These are phyloP conservation scores for Suaeda aralocaspica DNA, from an alignment of 148 eudicot species.

Conservation along the genomic window DNA sequence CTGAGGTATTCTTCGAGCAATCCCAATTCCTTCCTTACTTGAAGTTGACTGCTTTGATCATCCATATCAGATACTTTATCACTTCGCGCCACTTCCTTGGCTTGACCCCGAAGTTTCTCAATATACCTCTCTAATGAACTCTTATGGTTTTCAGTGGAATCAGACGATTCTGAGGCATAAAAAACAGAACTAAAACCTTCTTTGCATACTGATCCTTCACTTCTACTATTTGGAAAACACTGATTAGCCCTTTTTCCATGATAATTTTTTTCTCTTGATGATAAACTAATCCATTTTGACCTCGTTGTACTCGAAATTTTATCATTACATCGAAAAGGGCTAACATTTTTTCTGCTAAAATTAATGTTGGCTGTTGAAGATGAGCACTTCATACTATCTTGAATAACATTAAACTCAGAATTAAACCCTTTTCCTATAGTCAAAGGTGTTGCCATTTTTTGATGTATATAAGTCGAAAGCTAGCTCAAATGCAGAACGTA, in stretches of 20 bases:
- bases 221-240: slow-evolving; percentile 8
- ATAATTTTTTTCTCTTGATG: slow-evolving; percentile 9
- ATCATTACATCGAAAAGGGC: slow-evolving; percentile 1
- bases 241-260: slow-evolving; percentile 4
- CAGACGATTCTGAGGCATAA: slow-evolving; percentile 31
- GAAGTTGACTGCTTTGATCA: slow-evolving; percentile 23
- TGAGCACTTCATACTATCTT: slow-evolving; percentile 18
- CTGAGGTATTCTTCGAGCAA: slow-evolving; percentile 39
- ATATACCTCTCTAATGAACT: slow-evolving; percentile 45
- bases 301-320: background rate
- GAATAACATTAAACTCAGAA: slow-evolving; percentile 21
- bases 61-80: slow-evolving; percentile 12
- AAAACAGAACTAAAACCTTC: slow-evolving; percentile 17
- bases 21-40: slow-evolving; percentile 30
- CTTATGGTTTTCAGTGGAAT: slow-evolving; percentile 40
- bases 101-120: slow-evolving; percentile 33
- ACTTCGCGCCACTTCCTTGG: slow-evolving; percentile 23
- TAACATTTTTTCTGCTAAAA: slow-evolving; percentile 6
- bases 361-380: slow-evolving; percentile 17
- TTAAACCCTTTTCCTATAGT: slow-evolving; percentile 24
- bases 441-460: slow-evolving; percentile 41
- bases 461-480: no score
- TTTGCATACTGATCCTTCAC: slow-evolving; percentile 10
- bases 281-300: background rate
- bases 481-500: background rate